A percentile compares a stretch with the other conserved stretches of the same genome.
Conservation (phyloP, 1,284 basidiomycete genomes). For the Blastosporella zonata region DNA sequence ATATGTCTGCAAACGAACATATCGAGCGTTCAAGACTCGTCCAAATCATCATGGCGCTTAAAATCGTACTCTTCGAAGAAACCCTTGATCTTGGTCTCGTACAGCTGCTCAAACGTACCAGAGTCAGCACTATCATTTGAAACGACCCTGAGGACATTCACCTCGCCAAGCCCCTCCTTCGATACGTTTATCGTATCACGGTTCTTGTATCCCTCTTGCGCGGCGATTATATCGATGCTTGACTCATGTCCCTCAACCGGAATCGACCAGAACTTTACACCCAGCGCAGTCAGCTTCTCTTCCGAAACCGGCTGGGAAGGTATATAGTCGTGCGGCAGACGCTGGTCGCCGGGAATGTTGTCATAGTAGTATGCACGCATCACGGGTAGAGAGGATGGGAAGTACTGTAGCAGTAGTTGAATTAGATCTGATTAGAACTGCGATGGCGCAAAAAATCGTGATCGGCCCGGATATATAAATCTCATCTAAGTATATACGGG, state of each 20-base stretch:
- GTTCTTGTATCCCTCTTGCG: conserved; percentile 73
- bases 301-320: conserved; percentile 51
- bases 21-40: background rate
- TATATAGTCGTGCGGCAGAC: conserved; percentile 65
- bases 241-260: conserved; percentile 53
- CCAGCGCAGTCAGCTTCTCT: conserved; percentile 49
- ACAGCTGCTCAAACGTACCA: conserved; percentile 33
- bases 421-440: background rate
- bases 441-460: conserved; percentile 5
- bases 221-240: conserved; percentile 58
- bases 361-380: conserved; percentile 87
- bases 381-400: conserved; percentile 1
- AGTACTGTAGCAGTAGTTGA: background rate
- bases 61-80: conserved; percentile 77
- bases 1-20: conserved; percentile 58
- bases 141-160: conserved; percentile 19
- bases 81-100: conserved; percentile 73
- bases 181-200: conserved; percentile 74
- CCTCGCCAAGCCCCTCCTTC: conserved; percentile 71
- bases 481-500: too few relatives aligned
- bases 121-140: background rate
- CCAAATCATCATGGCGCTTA: background rate
- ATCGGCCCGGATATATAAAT: background rate
- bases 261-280: conserved; percentile 62
- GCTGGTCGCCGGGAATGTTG: conserved; percentile 73